phyloP scores from a whole-genome alignment of 2,329 filamentous ascomycete genomes.

The Apiospora aurea region DNA sequence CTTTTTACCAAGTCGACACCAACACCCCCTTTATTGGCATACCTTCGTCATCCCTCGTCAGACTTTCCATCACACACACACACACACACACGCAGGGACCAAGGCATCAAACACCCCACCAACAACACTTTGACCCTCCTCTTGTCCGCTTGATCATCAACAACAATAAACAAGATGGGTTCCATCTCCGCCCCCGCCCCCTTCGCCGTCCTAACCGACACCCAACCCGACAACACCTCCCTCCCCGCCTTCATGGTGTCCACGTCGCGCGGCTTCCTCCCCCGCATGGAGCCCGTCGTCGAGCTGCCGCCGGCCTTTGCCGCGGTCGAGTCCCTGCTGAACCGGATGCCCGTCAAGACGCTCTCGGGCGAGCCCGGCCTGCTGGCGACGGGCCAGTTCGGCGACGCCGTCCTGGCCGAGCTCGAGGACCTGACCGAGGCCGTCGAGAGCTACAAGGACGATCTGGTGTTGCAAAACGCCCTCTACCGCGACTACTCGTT shows the following conservation, averaged over 20 bases:
- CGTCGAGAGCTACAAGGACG: conserved; percentile 74
- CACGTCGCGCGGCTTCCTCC: conserved; percentile 76
- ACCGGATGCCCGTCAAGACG: conserved; percentile 70
- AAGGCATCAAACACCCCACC: background rate
- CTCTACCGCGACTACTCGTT: conserved; percentile 93
- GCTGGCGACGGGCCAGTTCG: conserved; percentile 76
- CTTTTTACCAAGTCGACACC: background rate
- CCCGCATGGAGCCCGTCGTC: conserved; percentile 67
- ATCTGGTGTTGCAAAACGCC: conserved; percentile 83
- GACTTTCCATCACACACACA: background rate
- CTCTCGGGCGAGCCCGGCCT: conserved; percentile 77
- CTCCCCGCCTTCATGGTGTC: conserved; percentile 82
- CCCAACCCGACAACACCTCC: conserved; percentile 65
- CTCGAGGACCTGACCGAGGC: conserved; percentile 78
- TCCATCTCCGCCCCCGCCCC: conserved; percentile 29
- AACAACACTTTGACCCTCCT: background rate
- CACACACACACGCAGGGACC: background rate
- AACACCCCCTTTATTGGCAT: conserved; percentile 44
- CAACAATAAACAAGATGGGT: background rate
- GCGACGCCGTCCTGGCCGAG: conserved; percentile 74
- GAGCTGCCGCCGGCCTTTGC: conserved; percentile 77
- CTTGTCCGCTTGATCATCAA: background rate
- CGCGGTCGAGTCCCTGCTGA: conserved; percentile 63
- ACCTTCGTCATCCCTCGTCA: conserved; percentile 34
- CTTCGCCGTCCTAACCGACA: conserved; percentile 70